phyloP scores from a whole-genome alignment of 257 asterid species.

The Gynochthodes officinalis region DNA sequence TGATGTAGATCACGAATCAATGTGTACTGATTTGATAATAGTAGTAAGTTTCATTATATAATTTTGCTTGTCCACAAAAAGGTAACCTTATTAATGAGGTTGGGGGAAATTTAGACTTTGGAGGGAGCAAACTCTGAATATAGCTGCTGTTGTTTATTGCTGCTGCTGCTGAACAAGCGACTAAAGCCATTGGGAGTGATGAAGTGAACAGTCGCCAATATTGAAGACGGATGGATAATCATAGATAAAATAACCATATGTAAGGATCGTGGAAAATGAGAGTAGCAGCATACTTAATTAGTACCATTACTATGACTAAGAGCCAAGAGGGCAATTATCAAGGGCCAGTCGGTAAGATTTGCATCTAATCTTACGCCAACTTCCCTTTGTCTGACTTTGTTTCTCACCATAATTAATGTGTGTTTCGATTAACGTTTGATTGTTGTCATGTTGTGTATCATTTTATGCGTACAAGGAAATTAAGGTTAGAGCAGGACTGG shows the following conservation, averaged over 20 bases:
- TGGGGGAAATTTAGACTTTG: constrained; percentile 5
- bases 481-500: background rate
- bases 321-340: background rate
- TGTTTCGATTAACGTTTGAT: too few species aligned
- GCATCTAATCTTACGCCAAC: constrained; percentile 12
- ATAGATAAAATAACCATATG: too few species aligned
- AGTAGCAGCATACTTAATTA: too few species aligned
- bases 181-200: constrained; percentile 7
- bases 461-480: background rate
- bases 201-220: background rate
- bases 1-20: too few species aligned
- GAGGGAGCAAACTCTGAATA: background rate
- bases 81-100: background rate
- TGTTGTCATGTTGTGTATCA: too few species aligned
- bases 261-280: too few species aligned
- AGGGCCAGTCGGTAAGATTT: constrained; percentile 12
- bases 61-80: background rate
- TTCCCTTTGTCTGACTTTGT: too few species aligned
- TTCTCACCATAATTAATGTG: too few species aligned
- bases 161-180: background rate
- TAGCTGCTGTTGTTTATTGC: background rate
- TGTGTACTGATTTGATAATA: too few species aligned
- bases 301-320: too few species aligned
- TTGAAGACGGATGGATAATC: too few species aligned
- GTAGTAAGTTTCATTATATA: too few species aligned